phyloP scores from a whole-genome alignment of 371 early-diverging fungal species.

The Syncephalis plumigaleata region DNA sequence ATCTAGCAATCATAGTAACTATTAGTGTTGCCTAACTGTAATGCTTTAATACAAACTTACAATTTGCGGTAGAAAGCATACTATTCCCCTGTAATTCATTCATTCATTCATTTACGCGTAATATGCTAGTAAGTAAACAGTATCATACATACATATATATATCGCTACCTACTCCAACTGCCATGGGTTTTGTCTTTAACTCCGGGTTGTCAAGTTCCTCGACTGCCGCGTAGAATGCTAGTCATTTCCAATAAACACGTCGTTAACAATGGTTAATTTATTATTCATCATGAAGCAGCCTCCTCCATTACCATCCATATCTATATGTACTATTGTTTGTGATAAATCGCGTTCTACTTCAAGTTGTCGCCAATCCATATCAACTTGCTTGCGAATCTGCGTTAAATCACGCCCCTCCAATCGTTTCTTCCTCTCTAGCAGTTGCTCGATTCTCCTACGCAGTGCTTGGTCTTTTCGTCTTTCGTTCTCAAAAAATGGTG shows the following conservation, averaged over 20 bases:
- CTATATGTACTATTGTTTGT: constrained; percentile 37
- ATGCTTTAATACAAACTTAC: too few species aligned
- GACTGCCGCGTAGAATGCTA: constrained; percentile 53
- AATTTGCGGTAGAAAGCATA: constrained; percentile 55
- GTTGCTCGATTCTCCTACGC: constrained; percentile 22
- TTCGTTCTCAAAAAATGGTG: constrained; percentile 35
- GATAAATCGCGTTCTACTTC: constrained; percentile 23
- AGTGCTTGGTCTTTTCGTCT: constrained; percentile 22
- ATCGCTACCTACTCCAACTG: constrained; percentile 28
- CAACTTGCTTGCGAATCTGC: constrained; percentile 16
- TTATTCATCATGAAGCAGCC: background rate
- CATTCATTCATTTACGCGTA: too few species aligned
- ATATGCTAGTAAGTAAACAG: too few species aligned
- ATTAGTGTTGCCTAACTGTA: constrained; percentile 16
- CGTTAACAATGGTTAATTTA: background rate
- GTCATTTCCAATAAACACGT: constrained; percentile 1
- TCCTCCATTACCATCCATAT: constrained; percentile 31
- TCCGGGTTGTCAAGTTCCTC: constrained; percentile 45
- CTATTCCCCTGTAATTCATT: too few species aligned
- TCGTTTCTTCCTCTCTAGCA: constrained; percentile 19
- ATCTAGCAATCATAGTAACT: background rate
- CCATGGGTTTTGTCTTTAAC: constrained; percentile 39
- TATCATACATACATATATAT: too few species aligned
- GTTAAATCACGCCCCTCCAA: constrained; percentile 20
- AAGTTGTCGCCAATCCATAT: constrained; percentile 18